These are phyloP conservation scores for Sugiyamaella qingdaonensis DNA, from an alignment of 805 yeast species.

Conservation along the genomic window DNA sequence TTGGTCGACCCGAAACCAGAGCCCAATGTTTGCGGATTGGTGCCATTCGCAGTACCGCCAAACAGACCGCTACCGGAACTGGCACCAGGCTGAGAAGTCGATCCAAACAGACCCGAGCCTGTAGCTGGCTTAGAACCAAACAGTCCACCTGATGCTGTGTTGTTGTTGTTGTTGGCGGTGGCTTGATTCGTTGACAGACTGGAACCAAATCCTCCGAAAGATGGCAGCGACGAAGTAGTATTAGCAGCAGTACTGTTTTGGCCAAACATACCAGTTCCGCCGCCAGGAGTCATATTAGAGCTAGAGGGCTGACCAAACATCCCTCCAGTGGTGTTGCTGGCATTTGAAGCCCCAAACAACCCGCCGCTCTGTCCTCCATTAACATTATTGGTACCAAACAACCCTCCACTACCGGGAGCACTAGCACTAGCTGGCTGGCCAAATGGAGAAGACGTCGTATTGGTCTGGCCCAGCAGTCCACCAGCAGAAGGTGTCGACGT, in stretches of 20 bases:
- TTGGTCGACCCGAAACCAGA: slow-evolving; percentile 19
- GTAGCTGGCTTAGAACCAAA: slow-evolving; percentile 27
- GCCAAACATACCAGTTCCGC: slow-evolving; percentile 17
- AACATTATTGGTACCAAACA: slow-evolving; percentile 34
- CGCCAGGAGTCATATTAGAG: slow-evolving; percentile 12
- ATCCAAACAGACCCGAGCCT: slow-evolving; percentile 27
- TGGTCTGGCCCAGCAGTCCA: slow-evolving; percentile 34
- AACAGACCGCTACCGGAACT: slow-evolving; percentile 24
- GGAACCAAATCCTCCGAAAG: slow-evolving; percentile 16
- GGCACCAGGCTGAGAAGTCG: slow-evolving; percentile 19
- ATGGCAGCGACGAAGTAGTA: not conserved
- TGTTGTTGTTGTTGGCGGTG: slow-evolving; percentile 12
- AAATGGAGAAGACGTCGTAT: slow-evolving; percentile 19
- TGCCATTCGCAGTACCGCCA: slow-evolving; percentile 26
- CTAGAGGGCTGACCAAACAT: no score
- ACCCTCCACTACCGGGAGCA: slow-evolving; percentile 31
- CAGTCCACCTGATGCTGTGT: slow-evolving; percentile 25
- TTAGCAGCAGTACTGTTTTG: slow-evolving; percentile 1
- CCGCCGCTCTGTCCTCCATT: slow-evolving; percentile 23
- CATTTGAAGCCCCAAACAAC: slow-evolving; percentile 21
- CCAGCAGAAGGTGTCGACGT: slow-evolving; percentile 20
- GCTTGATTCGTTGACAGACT: slow-evolving; percentile 12
- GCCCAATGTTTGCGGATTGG: slow-evolving; percentile 27
- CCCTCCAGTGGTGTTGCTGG: slow-evolving; percentile 6
- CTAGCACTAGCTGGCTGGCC: slow-evolving; percentile 19